These are phyloP conservation scores for Viridothelium virens DNA, from an alignment of 495 filamentous ascomycete genomes.

Conservation along the genomic window DNA sequence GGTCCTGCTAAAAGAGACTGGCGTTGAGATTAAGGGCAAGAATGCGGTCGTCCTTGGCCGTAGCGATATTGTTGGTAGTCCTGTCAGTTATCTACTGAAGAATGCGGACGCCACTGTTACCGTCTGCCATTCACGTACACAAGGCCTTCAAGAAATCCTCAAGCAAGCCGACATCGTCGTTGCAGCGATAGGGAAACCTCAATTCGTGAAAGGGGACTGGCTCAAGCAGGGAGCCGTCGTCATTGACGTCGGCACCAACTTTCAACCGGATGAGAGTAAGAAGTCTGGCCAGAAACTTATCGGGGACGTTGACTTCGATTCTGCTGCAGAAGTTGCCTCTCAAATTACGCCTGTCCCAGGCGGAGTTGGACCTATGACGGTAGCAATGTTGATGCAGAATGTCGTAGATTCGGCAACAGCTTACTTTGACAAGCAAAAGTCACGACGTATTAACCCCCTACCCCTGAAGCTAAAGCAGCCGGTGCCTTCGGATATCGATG, in stretches of 20 bases:
- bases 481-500: constrained; percentile 87
- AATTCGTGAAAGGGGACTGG: constrained; percentile 90
- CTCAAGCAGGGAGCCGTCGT: constrained; percentile 88
- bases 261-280: constrained; percentile 83
- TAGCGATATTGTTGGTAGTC: constrained; percentile 94
- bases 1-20: constrained; percentile 76
- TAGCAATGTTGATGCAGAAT: constrained; percentile 93
- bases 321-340: constrained; percentile 79
- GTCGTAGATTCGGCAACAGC: constrained; percentile 74
- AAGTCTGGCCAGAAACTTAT: constrained; percentile 93
- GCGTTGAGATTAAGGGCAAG: constrained; percentile 78
- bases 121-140: constrained; percentile 84
- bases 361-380: constrained; percentile 96
- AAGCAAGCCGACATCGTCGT: constrained; percentile 85
- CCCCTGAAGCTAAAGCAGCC: constrained; percentile 66
- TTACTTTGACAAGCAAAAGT: constrained; percentile 74
- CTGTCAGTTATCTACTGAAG: constrained; percentile 88
- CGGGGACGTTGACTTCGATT: constrained; percentile 89
- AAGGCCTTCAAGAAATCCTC: constrained; percentile 60
- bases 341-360: constrained; percentile 94
- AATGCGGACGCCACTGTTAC: constrained; percentile 96
- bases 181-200: constrained; percentile 80
- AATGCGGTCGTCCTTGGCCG: constrained; percentile 90
- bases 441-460: constrained; percentile 66
- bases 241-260: constrained; percentile 97